A percentile compares a stretch with the other conserved stretches of the same genome.
These are phyloP conservation scores for Laetiporus sulphureus DNA, from an alignment of 1,284 basidiomycete genomes.

Conservation along the genomic window DNA sequence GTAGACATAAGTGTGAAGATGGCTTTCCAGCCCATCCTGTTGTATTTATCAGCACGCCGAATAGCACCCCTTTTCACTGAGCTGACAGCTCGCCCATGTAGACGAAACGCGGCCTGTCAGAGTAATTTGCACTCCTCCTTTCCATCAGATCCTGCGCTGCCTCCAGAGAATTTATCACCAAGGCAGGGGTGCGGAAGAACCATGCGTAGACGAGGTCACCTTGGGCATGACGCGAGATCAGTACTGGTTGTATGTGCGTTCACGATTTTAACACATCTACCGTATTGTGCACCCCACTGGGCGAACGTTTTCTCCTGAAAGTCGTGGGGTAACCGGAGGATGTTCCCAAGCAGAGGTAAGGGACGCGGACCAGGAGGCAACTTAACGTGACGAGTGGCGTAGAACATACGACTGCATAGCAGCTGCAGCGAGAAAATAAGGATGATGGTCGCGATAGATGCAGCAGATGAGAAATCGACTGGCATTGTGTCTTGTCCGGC, in stretches of 20 bases:
- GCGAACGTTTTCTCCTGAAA: background rate
- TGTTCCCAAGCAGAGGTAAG: constrained; percentile 2
- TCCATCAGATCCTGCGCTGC: constrained; percentile 3
- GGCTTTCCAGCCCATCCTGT: background rate
- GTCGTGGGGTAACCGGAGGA: background rate
- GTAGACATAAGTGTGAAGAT: background rate
- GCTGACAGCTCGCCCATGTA: constrained; percentile 1
- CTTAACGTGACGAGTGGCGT: background rate
- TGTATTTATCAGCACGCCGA: background rate
- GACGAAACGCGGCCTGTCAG: constrained; percentile 2
- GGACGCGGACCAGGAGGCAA: constrained; percentile 3
- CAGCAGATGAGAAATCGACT: background rate
- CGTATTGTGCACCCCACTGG: constrained; percentile 3
- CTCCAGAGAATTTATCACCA: constrained; percentile 1
- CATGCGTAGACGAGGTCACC: constrained; percentile 3
- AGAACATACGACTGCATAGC: background rate
- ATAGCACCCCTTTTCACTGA: too few species aligned
- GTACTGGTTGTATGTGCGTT: too few species aligned
- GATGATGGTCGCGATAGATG: background rate
- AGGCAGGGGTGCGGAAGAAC: constrained; percentile 1
- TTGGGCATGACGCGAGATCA: too few species aligned
- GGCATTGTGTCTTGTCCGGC: background rate
- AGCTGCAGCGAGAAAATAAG: background rate
- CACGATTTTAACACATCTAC: background rate
- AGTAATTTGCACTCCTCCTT: constrained; percentile 4